A percentile compares a stretch with the other conserved stretches of the same genome.
These are phyloP conservation scores for Rhinocladiella similis DNA, from an alignment of 2,329 filamentous ascomycete species.

Conservation along the genomic window DNA sequence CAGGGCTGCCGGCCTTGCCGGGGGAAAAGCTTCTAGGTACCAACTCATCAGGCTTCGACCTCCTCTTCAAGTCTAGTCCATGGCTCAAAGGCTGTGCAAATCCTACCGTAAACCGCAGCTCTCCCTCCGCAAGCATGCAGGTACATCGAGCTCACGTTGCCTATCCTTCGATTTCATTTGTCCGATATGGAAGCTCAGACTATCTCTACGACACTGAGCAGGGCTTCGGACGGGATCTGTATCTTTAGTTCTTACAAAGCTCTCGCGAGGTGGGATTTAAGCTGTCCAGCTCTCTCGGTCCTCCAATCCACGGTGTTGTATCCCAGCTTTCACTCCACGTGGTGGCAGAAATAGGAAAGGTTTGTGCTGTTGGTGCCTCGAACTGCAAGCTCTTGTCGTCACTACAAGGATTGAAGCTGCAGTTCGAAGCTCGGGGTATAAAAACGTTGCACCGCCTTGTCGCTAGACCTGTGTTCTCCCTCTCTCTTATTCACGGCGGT, in stretches of 20 bases:
- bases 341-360: neutral
- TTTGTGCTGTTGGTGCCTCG: neutral
- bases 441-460: neutral
- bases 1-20: no score
- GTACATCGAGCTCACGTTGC: neutral
- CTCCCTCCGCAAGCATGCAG: neutral
- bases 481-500: neutral
- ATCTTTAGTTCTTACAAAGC: neutral
- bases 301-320: neutral
- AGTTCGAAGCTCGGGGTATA: constrained; percentile 9
- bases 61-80: neutral
- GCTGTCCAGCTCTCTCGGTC: neutral
- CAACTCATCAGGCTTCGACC: neutral
- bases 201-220: neutral
- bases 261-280: neutral
- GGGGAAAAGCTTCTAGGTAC: no score
- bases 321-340: neutral
- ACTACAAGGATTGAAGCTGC: neutral
- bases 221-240: neutral
- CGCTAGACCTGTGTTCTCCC: neutral
- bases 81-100: neutral
- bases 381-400: constrained; percentile 1
- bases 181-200: neutral
- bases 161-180: neutral
- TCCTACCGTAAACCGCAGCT: neutral